Percentiles rank a stretch among this genome's conserved stretches.
Evolutionary conservation across 1,139 yeast species (phyloP).

Genomic region (Kazachstania sp.): DNA sequence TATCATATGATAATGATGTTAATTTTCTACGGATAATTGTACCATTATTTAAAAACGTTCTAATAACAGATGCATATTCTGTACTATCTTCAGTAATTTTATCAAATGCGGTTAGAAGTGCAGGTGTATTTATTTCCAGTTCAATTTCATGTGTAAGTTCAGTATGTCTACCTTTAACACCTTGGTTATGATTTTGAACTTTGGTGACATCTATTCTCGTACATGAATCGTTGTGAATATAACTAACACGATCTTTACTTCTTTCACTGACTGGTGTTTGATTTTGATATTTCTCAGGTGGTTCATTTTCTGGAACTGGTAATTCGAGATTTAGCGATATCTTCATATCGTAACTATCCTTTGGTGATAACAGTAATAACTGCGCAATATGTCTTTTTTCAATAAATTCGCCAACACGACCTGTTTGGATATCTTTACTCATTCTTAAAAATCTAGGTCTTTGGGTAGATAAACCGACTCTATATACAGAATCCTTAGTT

Average conservation of each 20-base stretch:
- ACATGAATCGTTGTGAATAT: conserved; percentile 58
- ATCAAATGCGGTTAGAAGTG: conserved; percentile 56
- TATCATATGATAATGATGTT: conserved; percentile 28
- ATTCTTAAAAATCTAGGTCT: conserved; percentile 57
- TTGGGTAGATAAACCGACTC: conserved; percentile 33
- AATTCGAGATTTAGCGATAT: conserved; percentile 68
- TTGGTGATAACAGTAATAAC: conserved; percentile 64
- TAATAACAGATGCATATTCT: conserved; percentile 62
- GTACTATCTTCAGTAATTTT: conserved; percentile 43
- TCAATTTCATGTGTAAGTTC: conserved; percentile 49
- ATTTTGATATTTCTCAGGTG: conserved; percentile 42
- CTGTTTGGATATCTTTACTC: conserved; percentile 58
- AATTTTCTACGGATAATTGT: conserved; percentile 42
- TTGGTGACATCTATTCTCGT: conserved; percentile 65
- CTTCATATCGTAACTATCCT: conserved; percentile 67
- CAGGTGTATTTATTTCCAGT: conserved; percentile 61
- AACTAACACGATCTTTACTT: conserved; percentile 56
- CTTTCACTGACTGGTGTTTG: conserved; percentile 47
- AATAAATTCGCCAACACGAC: conserved; percentile 57
- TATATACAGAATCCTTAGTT: conserved; percentile 35
- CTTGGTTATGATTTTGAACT: conserved; percentile 44
- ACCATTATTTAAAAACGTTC: conserved; percentile 65
- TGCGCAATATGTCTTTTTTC: conserved; percentile 67
- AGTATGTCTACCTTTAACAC: conserved; percentile 36
- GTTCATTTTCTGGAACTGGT: conserved; percentile 49